Evolutionary conservation across 805 yeast genomes (phyloP).

Genomic region (Candida caryicola): DNA sequence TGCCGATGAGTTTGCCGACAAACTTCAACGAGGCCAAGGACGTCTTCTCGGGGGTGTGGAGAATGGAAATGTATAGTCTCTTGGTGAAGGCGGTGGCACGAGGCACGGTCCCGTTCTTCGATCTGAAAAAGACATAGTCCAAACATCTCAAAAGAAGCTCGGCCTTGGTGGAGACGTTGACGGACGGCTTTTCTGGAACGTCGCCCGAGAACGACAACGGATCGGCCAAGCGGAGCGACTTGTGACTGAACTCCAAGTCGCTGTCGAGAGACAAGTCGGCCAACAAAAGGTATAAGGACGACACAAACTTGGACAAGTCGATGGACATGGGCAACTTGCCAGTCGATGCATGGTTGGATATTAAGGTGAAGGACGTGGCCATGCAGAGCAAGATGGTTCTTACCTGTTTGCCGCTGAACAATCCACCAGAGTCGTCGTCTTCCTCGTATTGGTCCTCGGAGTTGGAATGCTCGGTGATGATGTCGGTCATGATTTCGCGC

Average conservation of each 20-base stretch:
- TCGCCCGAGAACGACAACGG: slow-evolving; percentile 46
- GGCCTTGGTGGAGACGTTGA: slow-evolving; percentile 84
- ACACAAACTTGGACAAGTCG: slow-evolving; percentile 78
- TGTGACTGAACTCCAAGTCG: slow-evolving; percentile 82
- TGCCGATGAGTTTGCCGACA: slow-evolving; percentile 67
- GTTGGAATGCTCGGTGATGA: slow-evolving; percentile 41
- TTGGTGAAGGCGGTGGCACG: slow-evolving; percentile 83
- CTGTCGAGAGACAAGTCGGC: slow-evolving; percentile 72
- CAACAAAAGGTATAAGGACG: slow-evolving; percentile 66
- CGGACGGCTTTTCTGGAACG: slow-evolving; percentile 55
- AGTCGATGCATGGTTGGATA: slow-evolving; percentile 60
- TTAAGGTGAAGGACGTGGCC: slow-evolving; percentile 84
- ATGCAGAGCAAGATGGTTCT: slow-evolving; percentile 79
- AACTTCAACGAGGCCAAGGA: slow-evolving; percentile 74
- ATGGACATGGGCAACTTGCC: slow-evolving; percentile 60
- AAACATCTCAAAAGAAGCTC: slow-evolving; percentile 76
- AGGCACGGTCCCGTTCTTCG: slow-evolving; percentile 60
- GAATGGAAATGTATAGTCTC: slow-evolving; percentile 60
- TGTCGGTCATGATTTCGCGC: slow-evolving; percentile 69
- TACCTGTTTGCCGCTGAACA: slow-evolving; percentile 41
- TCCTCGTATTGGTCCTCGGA: slow-evolving; percentile 16
- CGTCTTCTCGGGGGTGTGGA: slow-evolving; percentile 87
- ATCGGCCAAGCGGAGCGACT: slow-evolving; percentile 75
- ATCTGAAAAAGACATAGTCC: slow-evolving; percentile 77
- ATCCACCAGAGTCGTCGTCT: slow-evolving; percentile 26